Evolutionary conservation across 192 early-diverging fungal species (phyloP).

Genomic region (Coemansia sp.): DNA sequence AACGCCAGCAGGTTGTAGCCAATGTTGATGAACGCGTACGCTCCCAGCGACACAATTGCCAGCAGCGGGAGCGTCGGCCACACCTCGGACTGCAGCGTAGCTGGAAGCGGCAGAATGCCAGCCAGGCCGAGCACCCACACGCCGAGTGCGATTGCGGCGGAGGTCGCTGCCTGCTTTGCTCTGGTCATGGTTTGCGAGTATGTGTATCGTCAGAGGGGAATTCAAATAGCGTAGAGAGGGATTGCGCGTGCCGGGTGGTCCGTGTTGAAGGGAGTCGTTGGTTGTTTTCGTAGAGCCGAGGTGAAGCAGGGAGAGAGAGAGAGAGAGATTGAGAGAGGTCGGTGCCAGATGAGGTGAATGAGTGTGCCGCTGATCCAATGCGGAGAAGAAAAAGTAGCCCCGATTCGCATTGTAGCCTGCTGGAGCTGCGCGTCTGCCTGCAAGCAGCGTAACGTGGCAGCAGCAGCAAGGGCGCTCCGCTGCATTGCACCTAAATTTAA

Average conservation of each 20-base stretch:
- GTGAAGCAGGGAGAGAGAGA: neutral
- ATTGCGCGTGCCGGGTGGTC: too few relatives aligned
- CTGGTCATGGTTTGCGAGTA: constrained; percentile 23
- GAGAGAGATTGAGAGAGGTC: neutral
- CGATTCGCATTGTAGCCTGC: too few relatives aligned
- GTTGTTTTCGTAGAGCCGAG: too few relatives aligned
- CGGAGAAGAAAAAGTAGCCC: neutral
- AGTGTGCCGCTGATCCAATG: neutral
- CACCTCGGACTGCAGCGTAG: constrained; percentile 27
- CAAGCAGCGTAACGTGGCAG: too few relatives aligned
- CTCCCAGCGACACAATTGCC: constrained; percentile 72
- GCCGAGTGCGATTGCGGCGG: constrained; percentile 12
- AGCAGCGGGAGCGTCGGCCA: constrained; percentile 44
- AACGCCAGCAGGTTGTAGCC: constrained; percentile 86
- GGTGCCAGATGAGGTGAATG: neutral
- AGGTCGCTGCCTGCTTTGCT: constrained; percentile 15
- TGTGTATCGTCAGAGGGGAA: too few relatives aligned
- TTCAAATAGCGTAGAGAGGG: neutral
- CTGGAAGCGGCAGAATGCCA: constrained; percentile 34
- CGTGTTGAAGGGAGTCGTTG: too few relatives aligned
- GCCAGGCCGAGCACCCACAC: constrained; percentile 32
- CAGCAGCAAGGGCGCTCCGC: too few relatives aligned
- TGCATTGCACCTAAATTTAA: too few relatives aligned
- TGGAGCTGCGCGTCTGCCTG: too few relatives aligned
- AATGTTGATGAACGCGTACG: constrained; percentile 84